Percentiles rank a stretch among this genome's conserved stretches.
phyloP scores from a whole-genome alignment of 192 early-diverging fungal genomes.

The Rhizoclosmatium sp. region DNA sequence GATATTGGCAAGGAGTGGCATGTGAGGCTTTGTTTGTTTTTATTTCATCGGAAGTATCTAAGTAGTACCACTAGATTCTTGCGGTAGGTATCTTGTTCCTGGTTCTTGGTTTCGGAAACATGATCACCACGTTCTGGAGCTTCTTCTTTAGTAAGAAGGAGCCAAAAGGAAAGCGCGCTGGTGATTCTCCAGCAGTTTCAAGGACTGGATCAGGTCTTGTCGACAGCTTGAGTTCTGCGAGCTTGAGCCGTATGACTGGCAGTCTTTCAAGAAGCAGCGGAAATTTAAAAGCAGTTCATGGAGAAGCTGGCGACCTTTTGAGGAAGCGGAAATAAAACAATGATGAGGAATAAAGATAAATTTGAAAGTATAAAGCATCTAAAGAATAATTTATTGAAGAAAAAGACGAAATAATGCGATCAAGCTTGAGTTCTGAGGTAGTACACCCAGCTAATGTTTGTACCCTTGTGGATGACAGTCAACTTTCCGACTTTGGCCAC shows the following conservation, averaged over 20 bases:
- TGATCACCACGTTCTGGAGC: slow-evolving; percentile 46
- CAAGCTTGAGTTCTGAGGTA: slow-evolving; percentile 40
- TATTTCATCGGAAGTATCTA: not conserved
- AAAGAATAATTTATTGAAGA: too few relatives aligned
- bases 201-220: too few relatives aligned
- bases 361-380: not conserved
- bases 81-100: slow-evolving; percentile 42
- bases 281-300: too few relatives aligned
- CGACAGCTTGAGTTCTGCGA: too few relatives aligned
- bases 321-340: not conserved
- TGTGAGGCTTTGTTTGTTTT: slow-evolving; percentile 11
- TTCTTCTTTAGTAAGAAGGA: not conserved
- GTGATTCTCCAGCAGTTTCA: too few relatives aligned
- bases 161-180: too few relatives aligned
- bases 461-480: slow-evolving; percentile 49
- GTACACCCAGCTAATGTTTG: slow-evolving; percentile 58
- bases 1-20: slow-evolving; percentile 37
- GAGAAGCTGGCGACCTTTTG: not conserved
- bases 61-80: slow-evolving; percentile 29
- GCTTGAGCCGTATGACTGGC: too few relatives aligned
- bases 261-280: too few relatives aligned
- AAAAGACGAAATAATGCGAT: not conserved
- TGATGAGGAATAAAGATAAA: not conserved
- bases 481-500: slow-evolving; percentile 56
- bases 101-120: slow-evolving; percentile 47